Evolutionary conservation across 148 eudicot species (phyloP).

Genomic region (Rheum nobile): DNA sequence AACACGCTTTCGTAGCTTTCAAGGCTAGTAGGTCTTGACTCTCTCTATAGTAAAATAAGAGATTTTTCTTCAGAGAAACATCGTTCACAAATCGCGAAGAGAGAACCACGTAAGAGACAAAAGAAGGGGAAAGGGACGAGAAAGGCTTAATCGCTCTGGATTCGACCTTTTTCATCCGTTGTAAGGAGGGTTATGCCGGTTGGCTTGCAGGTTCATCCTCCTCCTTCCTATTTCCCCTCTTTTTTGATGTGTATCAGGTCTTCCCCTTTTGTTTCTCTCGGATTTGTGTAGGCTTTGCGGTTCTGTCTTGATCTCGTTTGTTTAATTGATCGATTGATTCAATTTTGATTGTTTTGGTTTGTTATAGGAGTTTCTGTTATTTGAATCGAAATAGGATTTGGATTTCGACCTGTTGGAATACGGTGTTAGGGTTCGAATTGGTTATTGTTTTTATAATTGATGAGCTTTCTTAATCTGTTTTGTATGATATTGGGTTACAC

Average conservation of each 20-base stretch:
- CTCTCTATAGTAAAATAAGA: background rate
- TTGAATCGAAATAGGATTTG: background rate
- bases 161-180: slow-evolving; percentile 26
- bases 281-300: background rate
- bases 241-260: background rate
- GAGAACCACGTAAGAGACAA: background rate
- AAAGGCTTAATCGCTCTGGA: slow-evolving; percentile 27
- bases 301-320: background rate
- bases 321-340: background rate
- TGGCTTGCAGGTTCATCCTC: slow-evolving; percentile 29
- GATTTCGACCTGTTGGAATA: background rate
- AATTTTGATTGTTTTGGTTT: background rate
- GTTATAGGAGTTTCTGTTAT: background rate
- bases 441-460: background rate
- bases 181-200: slow-evolving; percentile 51
- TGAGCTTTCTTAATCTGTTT: background rate
- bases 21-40: background rate
- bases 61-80: background rate
- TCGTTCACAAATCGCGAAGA: background rate
- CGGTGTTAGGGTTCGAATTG: background rate
- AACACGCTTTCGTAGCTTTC: background rate
- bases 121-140: background rate
- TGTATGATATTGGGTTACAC: background rate
- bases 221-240: background rate
- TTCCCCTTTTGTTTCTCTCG: background rate